A percentile compares a stretch with the other conserved stretches of the same genome.
Conservation (phyloP, 1,139 yeast genomes). For the Blastobotrys proliferans region DNA sequence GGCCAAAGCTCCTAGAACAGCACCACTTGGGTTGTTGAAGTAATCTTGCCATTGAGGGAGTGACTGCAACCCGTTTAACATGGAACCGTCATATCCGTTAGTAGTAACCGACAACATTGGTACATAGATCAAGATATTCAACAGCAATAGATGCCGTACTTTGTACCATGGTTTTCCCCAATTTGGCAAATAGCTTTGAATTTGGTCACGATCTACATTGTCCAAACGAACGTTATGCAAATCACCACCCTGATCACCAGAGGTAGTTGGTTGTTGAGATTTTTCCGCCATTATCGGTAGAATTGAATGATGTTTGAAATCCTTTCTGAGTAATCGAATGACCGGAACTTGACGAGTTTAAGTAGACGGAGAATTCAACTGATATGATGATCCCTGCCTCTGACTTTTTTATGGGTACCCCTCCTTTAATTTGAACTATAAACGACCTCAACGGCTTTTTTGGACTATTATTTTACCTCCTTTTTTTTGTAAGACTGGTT, state of each 20-base stretch:
- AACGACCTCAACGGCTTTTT: background rate
- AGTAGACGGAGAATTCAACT: too few species aligned
- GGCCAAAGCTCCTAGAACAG: slow-evolving; percentile 18
- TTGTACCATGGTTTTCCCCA: slow-evolving; percentile 33
- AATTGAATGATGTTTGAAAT: too few species aligned
- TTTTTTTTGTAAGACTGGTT: background rate
- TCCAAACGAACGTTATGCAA: too few species aligned
- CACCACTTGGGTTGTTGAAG: slow-evolving; percentile 9
- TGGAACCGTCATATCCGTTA: slow-evolving; percentile 15
- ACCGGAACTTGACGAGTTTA: too few species aligned
- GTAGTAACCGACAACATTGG: slow-evolving; percentile 14
- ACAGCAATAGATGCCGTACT: slow-evolving; percentile 36
- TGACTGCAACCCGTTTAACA: slow-evolving; percentile 14
- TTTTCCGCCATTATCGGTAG: too few species aligned
- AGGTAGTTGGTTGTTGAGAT: too few species aligned
- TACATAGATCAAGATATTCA: slow-evolving; percentile 30
- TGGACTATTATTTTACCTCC: background rate
- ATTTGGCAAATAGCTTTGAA: slow-evolving; percentile 34
- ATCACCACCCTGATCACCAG: too few species aligned
- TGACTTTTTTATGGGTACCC: too few species aligned
- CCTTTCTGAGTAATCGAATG: too few species aligned
- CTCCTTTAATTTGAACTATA: too few species aligned
- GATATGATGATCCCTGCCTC: too few species aligned
- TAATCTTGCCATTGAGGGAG: slow-evolving; percentile 11
- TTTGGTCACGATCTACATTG: background rate